phyloP scores from a whole-genome alignment of 768 basidiomycete species.

The Lentinula guzmanii region DNA sequence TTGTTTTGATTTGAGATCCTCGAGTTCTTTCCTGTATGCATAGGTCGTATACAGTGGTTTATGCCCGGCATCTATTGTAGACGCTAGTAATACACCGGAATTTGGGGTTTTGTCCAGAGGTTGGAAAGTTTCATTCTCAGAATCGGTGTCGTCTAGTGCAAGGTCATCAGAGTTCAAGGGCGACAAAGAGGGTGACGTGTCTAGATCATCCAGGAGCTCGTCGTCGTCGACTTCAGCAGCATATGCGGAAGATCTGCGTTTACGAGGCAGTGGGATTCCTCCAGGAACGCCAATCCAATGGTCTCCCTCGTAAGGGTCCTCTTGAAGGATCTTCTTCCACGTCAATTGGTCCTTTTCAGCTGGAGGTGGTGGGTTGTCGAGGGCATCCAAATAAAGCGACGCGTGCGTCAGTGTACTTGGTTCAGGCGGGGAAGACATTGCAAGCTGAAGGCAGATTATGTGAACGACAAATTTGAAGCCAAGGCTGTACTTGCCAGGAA shows the following conservation, averaged over 20 bases:
- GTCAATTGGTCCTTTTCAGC: conserved; percentile 42
- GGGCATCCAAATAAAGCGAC: conserved; percentile 41
- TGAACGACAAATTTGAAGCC: neutral
- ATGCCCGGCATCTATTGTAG: neutral
- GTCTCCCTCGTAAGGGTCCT: conserved; percentile 81
- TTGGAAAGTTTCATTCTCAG: conserved; percentile 11
- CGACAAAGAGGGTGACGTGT: conserved; percentile 62
- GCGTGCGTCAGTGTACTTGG: conserved; percentile 45
- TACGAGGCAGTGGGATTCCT: conserved; percentile 38
- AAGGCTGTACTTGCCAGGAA: conserved; percentile 46
- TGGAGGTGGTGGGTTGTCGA: conserved; percentile 37
- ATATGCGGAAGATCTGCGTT: conserved; percentile 18
- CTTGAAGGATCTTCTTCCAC: conserved; percentile 75
- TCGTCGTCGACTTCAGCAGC: conserved; percentile 37
- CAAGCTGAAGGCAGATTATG: conserved; percentile 32
- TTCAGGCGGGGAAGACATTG: conserved; percentile 50
- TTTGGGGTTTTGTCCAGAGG: neutral
- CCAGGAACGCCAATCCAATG: conserved; percentile 79
- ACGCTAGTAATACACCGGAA: neutral
- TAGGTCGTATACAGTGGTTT: conserved; percentile 26
- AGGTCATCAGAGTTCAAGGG: conserved; percentile 54
- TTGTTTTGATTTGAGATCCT: conserved; percentile 55
- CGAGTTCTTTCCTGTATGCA: conserved; percentile 49
- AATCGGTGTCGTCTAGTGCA: conserved; percentile 32
- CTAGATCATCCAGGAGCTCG: neutral